Evolutionary conservation across 768 basidiomycete species (phyloP), one percentile per base, ranked within the genome.

Genomic region (Lactarius vividus): DNA sequence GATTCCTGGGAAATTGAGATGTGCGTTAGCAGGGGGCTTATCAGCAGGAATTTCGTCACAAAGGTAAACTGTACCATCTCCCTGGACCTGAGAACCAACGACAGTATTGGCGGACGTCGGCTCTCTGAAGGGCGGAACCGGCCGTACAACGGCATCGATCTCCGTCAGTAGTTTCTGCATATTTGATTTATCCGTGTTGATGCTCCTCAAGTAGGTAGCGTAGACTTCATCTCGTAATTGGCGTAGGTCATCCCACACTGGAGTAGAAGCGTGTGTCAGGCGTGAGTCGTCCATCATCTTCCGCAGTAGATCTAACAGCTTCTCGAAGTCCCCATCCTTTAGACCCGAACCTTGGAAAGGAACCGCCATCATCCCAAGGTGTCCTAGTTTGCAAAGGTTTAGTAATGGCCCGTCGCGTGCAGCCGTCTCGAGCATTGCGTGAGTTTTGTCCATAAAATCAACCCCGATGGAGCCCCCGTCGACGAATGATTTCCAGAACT

Each of bases 301-400:
- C 46, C 4, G 20, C 29, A 49, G 46, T 6, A 62, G 29, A 10
- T 40, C 10, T 37, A 33, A 62, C n/a, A 66, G 8, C 46, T 62
- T 42, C 46, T 33, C 5, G 44, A 57, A 35, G 57, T 66, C 65
- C 11, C 2, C 2, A 1, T 3, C 0, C 16, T 20, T 13, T 46
- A 66, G n/a, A 37, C 28, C 46, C 13, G 55, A 66, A 11, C 46
- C 46, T 16, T 33, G 1, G n/a, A 40, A 31, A 16, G 55, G 65
- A 0, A 57, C n/a, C 23, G 60, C 46, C 26, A 29, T 33, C 6
- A 26, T 13, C 4, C 15, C 60, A 56, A 66, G 23, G 8, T 33
- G 44, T 39, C 44, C 60, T 20, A 66, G 46, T 11, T 15, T 31
- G 60, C 46, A 66, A n/a, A 66, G 57, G 35, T 57, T 66, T 46